Base-by-base conservation (phyloP, 305 asterid genomes). In the Euphrasia arctica region DNA sequence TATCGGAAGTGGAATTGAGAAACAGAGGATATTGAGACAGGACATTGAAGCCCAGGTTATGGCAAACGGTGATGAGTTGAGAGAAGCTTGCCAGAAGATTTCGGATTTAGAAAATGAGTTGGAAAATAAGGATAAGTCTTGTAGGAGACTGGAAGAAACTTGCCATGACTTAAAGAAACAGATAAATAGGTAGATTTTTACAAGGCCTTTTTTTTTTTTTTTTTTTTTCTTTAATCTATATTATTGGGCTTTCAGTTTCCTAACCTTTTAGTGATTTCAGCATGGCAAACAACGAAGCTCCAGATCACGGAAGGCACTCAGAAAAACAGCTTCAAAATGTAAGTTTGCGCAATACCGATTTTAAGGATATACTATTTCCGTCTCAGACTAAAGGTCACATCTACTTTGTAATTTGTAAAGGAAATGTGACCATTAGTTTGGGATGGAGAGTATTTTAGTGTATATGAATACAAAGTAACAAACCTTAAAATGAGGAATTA, bases 311-410 rank as follows among this genome's bases (percentile, higher is more conserved):
- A 67, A 81, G 72, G 58, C 74, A 66, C 56, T 58, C 57, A 59
- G 82, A 72, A 75, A 77, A 65, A 64, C 83, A 70, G 61, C 82
- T 80, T 66, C 82, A 76, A 79, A 77, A 77, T 58, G 97, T 86
- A 77, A 79, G 96, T 70, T 71, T 49, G 48, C 13, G 27, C 60
- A 18, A 66, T 66, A 48, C 7, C 5, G 0, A 48, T 48, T 3
- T 3, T 9, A 25, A 25, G 27, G 27, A 25, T 25, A 25, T 25
- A 25, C 27, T 25, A 25, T 25, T 25, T 25, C 27, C 27, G 27
- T 25, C 27, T 25, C 27, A 25, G 27, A 25, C 27, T 25, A 25
- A 25, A 25, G 27, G 27, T 25, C 27, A 25, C 27, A 25, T 25
- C 27, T 25, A 25, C 27, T 25, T 25, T 25, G 27, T 25, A 25